Evolutionary conservation across 768 basidiomycete genomes (phyloP).

Genomic region (Mycena pura): DNA sequence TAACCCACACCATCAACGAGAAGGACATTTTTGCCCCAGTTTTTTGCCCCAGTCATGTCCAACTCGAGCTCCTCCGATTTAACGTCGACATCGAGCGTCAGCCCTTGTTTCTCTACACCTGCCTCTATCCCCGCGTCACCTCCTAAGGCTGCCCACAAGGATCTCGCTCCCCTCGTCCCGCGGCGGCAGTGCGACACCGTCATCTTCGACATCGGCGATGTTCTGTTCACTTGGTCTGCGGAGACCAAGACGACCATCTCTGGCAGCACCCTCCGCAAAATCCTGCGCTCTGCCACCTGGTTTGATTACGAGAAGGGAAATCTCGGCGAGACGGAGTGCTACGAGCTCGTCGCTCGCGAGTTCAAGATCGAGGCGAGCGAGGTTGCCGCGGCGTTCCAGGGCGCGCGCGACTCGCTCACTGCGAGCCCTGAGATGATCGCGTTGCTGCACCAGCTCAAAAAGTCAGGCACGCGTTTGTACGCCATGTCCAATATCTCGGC

Average conservation of each 20-base stretch:
- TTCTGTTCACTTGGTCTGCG: conserved; percentile 61
- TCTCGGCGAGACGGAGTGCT: conserved; percentile 39
- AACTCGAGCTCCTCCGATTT: background rate
- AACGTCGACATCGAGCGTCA: background rate
- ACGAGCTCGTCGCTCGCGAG: conserved; percentile 35
- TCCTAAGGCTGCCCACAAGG: background rate
- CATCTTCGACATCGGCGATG: conserved; percentile 62
- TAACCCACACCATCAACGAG: too few relatives aligned
- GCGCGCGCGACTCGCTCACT: conserved; percentile 42
- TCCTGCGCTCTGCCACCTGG: conserved; percentile 55
- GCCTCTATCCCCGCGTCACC: background rate
- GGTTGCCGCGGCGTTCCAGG: conserved; percentile 41
- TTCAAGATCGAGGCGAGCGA: conserved; percentile 35
- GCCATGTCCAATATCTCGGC: conserved; percentile 67
- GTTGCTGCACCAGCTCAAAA: conserved; percentile 44
- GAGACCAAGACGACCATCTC: conserved; percentile 51
- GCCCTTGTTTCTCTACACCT: background rate
- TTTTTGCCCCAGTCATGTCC: too few relatives aligned
- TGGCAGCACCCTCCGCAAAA: conserved; percentile 44
- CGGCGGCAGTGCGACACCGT: too few relatives aligned
- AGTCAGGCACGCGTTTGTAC: conserved; percentile 46
- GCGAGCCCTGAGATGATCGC: conserved; percentile 36
- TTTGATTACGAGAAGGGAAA: conserved; percentile 46
- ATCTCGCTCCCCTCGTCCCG: background rate
- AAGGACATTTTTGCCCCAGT: too few relatives aligned